These are phyloP conservation scores for Ilyonectria destructans DNA, from an alignment of 2,329 filamentous ascomycete species.

Conservation along the genomic window DNA sequence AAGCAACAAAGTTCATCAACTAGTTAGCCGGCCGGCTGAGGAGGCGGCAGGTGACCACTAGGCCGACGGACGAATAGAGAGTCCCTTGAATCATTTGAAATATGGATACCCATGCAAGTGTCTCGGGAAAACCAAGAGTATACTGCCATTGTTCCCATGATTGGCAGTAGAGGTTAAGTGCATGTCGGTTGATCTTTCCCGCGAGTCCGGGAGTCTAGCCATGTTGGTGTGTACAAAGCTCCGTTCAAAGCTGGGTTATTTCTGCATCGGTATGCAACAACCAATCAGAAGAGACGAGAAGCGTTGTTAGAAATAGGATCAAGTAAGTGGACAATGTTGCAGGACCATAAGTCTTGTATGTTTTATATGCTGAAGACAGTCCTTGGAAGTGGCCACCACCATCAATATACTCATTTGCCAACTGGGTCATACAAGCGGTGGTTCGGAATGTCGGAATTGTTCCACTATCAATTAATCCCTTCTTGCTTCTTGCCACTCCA, in stretches of 20 bases:
- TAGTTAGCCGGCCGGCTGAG: background rate
- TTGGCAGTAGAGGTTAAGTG: background rate
- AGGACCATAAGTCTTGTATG: background rate
- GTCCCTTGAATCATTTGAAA: background rate
- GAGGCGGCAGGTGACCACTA: background rate
- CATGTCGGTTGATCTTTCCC: background rate
- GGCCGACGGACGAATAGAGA: background rate
- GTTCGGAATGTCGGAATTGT: background rate
- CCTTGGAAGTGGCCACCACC: background rate
- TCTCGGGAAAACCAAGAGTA: background rate
- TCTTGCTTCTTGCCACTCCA: conserved; percentile 1
- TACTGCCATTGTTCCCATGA: background rate
- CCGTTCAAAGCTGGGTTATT: background rate
- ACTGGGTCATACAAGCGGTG: background rate
- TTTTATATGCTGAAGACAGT: background rate
- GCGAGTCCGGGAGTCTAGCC: background rate
- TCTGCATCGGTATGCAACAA: background rate
- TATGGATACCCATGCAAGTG: background rate
- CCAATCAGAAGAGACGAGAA: background rate
- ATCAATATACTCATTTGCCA: background rate
- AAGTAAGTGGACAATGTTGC: background rate
- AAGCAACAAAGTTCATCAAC: background rate
- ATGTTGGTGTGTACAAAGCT: background rate
- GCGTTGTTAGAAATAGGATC: background rate
- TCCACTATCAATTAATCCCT: background rate